These are phyloP conservation scores for Acanthamoeba sp. DNA, from an alignment of 208 protist species.

Conservation along the genomic window DNA sequence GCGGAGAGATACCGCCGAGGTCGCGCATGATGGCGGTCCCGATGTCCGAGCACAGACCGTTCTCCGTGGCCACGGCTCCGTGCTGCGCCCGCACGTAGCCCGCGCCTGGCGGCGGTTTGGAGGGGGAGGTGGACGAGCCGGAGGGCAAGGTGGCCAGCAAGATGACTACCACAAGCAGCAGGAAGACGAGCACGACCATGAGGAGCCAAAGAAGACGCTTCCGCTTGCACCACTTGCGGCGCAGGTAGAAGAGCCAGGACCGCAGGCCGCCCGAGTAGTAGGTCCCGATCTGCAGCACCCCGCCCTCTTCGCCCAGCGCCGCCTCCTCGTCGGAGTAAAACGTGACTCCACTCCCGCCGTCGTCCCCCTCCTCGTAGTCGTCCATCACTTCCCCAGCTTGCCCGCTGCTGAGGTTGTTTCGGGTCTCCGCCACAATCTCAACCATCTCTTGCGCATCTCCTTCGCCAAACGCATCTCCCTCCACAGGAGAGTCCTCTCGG, in stretches of 20 bases:
- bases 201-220: not conserved
- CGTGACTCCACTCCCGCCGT: not conserved
- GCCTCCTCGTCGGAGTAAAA: not conserved
- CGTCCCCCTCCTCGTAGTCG: too few relatives aligned
- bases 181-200: not conserved
- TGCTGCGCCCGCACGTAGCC: not conserved
- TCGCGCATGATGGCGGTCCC: not conserved
- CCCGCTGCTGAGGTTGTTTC: too few relatives aligned
- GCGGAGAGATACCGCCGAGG: not conserved
- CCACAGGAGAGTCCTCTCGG: too few relatives aligned
- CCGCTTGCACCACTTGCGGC: not conserved
- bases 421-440: too few relatives aligned
- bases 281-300: not conserved
- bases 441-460: too few relatives aligned
- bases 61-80: slow-evolving; percentile 12
- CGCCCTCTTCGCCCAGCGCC: not conserved
- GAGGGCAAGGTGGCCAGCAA: not conserved
- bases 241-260: not conserved
- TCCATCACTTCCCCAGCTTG: too few relatives aligned
- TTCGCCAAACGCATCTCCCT: too few relatives aligned
- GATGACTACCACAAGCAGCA: not conserved
- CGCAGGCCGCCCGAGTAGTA: not conserved
- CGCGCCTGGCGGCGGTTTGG: not conserved
- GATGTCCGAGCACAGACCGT: slow-evolving; percentile 4
- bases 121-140: not conserved